Evolutionary conservation across 2,329 filamentous ascomycete species (phyloP).

Genomic region (Didymellaceae sp.): DNA sequence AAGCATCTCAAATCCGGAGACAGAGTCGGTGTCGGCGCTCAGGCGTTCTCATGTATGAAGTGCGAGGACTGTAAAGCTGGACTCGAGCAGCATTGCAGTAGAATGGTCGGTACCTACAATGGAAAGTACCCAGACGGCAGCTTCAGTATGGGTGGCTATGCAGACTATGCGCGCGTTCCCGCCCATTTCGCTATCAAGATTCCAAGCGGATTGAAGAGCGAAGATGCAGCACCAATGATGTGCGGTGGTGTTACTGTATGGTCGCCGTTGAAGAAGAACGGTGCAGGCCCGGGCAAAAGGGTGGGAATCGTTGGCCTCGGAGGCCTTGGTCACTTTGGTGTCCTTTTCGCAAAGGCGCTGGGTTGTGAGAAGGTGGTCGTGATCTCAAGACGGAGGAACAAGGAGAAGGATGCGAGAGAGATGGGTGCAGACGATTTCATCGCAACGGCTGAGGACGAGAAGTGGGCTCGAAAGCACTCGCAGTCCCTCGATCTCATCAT

Average conservation of each 20-base stretch:
- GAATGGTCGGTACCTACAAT: conserved; percentile 66
- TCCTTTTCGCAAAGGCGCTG: conserved; percentile 74
- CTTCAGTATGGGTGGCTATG: conserved; percentile 71
- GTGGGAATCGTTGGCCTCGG: conserved; percentile 77
- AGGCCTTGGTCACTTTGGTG: conserved; percentile 74
- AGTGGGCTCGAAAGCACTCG: conserved; percentile 67
- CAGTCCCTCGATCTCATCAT: conserved; percentile 66
- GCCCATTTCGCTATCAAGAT: conserved; percentile 67
- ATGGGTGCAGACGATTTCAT: conserved; percentile 73
- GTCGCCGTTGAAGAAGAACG: conserved; percentile 70
- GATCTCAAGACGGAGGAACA: conserved; percentile 65
- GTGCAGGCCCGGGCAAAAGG: conserved; percentile 71
- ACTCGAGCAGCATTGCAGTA: conserved; percentile 52
- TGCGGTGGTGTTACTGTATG: conserved; percentile 80
- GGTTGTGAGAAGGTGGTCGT: conserved; percentile 72
- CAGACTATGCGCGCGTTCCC: conserved; percentile 61
- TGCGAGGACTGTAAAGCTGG: conserved; percentile 62
- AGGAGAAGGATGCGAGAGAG: conserved; percentile 65
- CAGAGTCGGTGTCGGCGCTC: conserved; percentile 61
- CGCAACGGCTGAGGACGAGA: conserved; percentile 44
- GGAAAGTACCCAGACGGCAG: conserved; percentile 62
- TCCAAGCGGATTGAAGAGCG: conserved; percentile 57
- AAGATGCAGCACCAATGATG: conserved; percentile 71
- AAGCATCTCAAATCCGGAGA: conserved; percentile 65
- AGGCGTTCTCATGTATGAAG: conserved; percentile 58